Evolutionary conservation across 306 rosid genomes (phyloP), one percentile per base, ranked within the genome.

Genomic region (Glycine tomentella): DNA sequence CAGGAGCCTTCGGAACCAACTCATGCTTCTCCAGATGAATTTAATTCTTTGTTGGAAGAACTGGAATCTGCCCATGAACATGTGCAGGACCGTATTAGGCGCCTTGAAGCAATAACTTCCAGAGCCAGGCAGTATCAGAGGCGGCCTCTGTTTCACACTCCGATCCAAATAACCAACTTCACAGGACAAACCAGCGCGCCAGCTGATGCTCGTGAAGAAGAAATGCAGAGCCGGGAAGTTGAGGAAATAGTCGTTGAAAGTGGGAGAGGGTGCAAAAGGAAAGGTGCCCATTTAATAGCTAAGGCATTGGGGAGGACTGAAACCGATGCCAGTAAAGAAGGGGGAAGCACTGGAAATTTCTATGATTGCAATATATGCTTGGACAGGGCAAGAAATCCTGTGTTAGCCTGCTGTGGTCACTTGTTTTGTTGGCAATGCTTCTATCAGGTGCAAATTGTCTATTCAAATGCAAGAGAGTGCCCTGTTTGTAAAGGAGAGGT

Each of bases 361-460:
- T 94, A 48, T 33, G 97, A 94, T 82, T 94, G 98, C 85, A 79
- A 91, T 62, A 84, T 90, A 11, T 94, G 98, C 81, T 52, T 91
- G 70, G 87, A 79, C 33, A 79, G 65, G 83, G 93, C 97, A 3
- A 88, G 72, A 65, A 91, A 94, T 82, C 98, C 97, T 67, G 77
- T 94, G 51, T 86, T 94, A 85, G 92, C 98, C 3, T 92, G 94
- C 76, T 94, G 98, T 69, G 98, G 98, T 79, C 98, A 94, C 86
- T 78, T 94, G 89, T 94, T 90, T 88, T 94, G 98, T 73, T 94
- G 98, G 98, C 79, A 97, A 38, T 94, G 98, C 87, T 91, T 90
- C 85, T 91, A 81, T 82, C 88, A 84, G 74, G 82, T 92, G 76
- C 73, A 92, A 0, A 86, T 81, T 87, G 87, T 44, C 4, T 80